A percentile compares a stretch with the other conserved stretches of the same genome.
Evolutionary conservation across 2,329 filamentous ascomycete species (phyloP).

Genomic region (Epichloe elymi): DNA sequence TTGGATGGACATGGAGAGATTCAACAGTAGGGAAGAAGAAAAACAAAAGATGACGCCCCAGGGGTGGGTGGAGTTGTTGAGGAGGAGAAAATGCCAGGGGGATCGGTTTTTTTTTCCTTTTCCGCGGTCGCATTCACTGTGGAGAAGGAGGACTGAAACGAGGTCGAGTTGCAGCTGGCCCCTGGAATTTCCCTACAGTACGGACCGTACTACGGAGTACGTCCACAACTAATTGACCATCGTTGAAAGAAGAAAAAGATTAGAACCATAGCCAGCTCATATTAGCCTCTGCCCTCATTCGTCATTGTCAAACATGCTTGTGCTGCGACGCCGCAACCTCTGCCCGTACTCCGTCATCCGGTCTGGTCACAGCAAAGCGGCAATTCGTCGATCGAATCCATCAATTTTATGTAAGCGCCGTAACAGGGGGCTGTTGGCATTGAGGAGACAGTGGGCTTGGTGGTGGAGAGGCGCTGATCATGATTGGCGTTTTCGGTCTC

Average conservation of each 20-base stretch:
- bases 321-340: too few species aligned
- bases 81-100: constrained; percentile 2
- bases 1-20: neutral
- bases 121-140: neutral
- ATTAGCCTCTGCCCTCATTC: too few species aligned
- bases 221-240: neutral
- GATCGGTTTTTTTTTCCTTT: neutral
- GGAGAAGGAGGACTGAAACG: constrained; percentile 6
- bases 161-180: neutral
- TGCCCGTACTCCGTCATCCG: neutral
- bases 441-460: neutral
- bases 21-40: neutral
- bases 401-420: too few species aligned
- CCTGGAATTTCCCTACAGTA: neutral
- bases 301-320: too few species aligned
- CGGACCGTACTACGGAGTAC: too few species aligned
- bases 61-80: constrained; percentile 1
- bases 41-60: constrained; percentile 3
- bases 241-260: too few species aligned
- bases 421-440: too few species aligned
- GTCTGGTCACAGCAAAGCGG: too few species aligned
- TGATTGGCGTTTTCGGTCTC: neutral
- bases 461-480: neutral
- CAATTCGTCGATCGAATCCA: neutral
- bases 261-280: too few species aligned